Percentiles rank a stretch among this genome's conserved stretches.
Evolutionary conservation across 2,329 filamentous ascomycete genomes (phyloP).

Genomic region (Coniosporium tulheliwenetii): DNA sequence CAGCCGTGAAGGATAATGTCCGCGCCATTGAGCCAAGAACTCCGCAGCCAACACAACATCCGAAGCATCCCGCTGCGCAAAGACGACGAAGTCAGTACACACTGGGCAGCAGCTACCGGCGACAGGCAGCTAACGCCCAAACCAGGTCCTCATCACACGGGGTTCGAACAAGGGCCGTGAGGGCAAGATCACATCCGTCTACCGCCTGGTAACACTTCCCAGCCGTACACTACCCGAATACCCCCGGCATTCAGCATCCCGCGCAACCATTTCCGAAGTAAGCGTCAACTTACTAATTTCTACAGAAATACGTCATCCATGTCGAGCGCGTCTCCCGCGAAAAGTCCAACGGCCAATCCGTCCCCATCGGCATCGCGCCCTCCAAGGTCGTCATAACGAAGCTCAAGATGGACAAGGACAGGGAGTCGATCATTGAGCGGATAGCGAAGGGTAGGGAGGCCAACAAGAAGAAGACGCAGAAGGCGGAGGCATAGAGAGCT

Average conservation of each 20-base stretch:
- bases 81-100: constrained; percentile 38
- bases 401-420: constrained; percentile 96
- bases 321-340: constrained; percentile 92
- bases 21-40: constrained; percentile 88
- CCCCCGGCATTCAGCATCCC: too few species aligned
- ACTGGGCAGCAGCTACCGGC: not conserved
- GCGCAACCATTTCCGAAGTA: too few species aligned
- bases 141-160: constrained; percentile 63
- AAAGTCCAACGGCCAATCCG: constrained; percentile 93
- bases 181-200: constrained; percentile 95
- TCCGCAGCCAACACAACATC: constrained; percentile 98
- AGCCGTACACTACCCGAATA: too few species aligned
- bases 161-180: constrained; percentile 94
- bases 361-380: constrained; percentile 85
- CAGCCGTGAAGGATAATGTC: constrained; percentile 68
- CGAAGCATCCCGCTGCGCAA: constrained; percentile 94
- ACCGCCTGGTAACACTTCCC: constrained; percentile 47
- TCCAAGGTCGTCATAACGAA: constrained; percentile 98
- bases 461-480: constrained; percentile 34
- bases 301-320: constrained; percentile 79
- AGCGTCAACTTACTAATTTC: too few species aligned
- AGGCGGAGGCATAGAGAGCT: constrained; percentile 45
- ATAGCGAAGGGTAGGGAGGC: constrained; percentile 68
- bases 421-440: constrained; percentile 75
- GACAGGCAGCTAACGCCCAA: constrained; percentile 40